Conservation (phyloP, 768 basidiomycete species). For the Hydnum rufescens region DNA sequence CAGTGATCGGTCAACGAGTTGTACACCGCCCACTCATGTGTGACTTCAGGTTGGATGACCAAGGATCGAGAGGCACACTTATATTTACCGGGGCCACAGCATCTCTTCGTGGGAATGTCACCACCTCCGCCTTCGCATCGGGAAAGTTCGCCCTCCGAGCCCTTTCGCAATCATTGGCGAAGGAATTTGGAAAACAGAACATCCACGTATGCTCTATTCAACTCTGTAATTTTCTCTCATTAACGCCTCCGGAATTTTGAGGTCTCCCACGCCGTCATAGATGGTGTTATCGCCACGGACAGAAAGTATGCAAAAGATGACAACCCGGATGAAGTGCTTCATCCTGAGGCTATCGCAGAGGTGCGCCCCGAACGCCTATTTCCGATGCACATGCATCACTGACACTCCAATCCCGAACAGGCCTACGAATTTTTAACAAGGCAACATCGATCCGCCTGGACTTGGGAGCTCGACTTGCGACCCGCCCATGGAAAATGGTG, state of each 20-base stretch:
- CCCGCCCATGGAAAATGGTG: constrained; percentile 12
- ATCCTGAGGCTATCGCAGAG: constrained; percentile 49
- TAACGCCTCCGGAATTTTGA: too few species aligned
- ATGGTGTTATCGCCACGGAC: constrained; percentile 25
- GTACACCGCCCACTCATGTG: background rate
- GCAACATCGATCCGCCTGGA: constrained; percentile 12
- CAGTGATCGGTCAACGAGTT: too few species aligned
- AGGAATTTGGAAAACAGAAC: constrained; percentile 54
- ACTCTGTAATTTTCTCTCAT: too few species aligned
- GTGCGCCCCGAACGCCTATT: constrained; percentile 20
- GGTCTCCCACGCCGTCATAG: constrained; percentile 32
- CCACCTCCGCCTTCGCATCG: constrained; percentile 41
- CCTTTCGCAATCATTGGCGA: constrained; percentile 48
- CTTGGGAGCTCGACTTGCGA: constrained; percentile 13
- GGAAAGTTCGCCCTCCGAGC: constrained; percentile 51
- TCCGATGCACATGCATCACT: too few species aligned
- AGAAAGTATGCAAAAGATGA: constrained; percentile 20
- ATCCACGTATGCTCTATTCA: constrained; percentile 39
- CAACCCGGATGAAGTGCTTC: constrained; percentile 31
- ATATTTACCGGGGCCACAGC: constrained; percentile 63
- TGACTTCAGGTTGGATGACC: constrained; percentile 13
- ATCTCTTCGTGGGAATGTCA: constrained; percentile 36
- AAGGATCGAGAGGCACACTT: constrained; percentile 41
- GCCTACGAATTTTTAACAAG: constrained; percentile 8
- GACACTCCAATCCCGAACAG: constrained; percentile 3